phyloP scores from a whole-genome alignment of 2,329 filamentous ascomycete genomes.

The Paecilomyces formosus region DNA sequence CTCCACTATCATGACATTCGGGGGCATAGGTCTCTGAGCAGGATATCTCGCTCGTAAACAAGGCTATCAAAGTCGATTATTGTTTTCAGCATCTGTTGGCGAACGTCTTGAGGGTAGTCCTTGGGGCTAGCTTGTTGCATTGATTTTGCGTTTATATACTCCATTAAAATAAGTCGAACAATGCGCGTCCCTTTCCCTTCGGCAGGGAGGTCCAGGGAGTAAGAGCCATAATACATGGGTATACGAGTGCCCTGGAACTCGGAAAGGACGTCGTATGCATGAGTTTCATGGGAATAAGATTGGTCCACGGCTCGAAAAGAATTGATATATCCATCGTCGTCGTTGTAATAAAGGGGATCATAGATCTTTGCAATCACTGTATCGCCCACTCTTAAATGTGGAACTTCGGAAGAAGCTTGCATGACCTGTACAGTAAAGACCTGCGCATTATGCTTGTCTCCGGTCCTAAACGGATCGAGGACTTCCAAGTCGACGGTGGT shows the following conservation, averaged over 20 bases:
- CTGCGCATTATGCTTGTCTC: conserved; percentile 13
- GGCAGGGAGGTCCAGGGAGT: conserved; percentile 12
- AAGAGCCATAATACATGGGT: conserved; percentile 16
- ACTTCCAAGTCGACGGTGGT: conserved; percentile 10
- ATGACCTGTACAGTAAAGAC: conserved; percentile 10
- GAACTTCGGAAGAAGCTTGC: conserved; percentile 1
- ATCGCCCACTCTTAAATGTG: conserved; percentile 3
- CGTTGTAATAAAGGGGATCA: conserved; percentile 15
- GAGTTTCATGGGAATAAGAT: conserved; percentile 16
- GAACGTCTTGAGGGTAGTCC: conserved; percentile 5
- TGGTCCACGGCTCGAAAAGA: conserved; percentile 15
- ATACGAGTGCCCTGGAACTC: conserved; percentile 12
- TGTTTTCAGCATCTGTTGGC: conserved; percentile 13
- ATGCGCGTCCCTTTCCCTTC: conserved; percentile 3
- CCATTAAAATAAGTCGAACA: conserved; percentile 16
- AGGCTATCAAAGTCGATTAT: conserved; percentile 13
- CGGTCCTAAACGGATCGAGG: conserved; percentile 8
- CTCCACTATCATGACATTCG: conserved; percentile 11
- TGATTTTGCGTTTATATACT: conserved; percentile 11
- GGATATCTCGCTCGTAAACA: conserved; percentile 9
- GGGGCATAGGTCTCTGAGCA: conserved; percentile 8
- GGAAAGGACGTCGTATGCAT: conserved; percentile 9
- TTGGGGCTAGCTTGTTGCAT: conserved; percentile 10
- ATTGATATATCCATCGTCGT: conserved; percentile 12
- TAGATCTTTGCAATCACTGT: conserved; percentile 16